Base-by-base conservation (phyloP, 192 early-diverging fungal genomes). In the Coemansia biformis region DNA sequence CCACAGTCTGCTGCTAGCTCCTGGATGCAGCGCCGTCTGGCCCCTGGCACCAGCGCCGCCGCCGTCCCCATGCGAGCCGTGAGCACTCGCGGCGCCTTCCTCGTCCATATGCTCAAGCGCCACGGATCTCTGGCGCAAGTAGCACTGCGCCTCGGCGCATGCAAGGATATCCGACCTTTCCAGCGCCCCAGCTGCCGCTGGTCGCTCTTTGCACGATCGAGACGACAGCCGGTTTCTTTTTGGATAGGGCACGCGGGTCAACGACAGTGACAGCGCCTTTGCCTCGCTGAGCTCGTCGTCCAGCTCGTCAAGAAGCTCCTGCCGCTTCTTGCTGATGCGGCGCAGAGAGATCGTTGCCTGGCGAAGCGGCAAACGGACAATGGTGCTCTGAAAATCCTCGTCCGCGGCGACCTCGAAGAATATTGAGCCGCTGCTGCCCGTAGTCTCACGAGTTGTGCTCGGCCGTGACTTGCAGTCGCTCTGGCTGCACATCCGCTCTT, bases 221-320 rank as follows among this genome's bases (percentile, higher is more conserved):
- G n/a, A n/a, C n/a, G n/a, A n/a, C n/a, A n/a, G n/a, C n/a, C n/a
- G n/a, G n/a, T n/a, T n/a, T n/a, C 54, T 48, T 8, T 45, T 35
- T 22, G 33, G 18, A 24, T 51, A 43, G 0, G 54, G 30, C 4
- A 38, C 19, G 5, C 59, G 59, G 38, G 51, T 52, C 21, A 70
- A 49, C 15, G 66, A 70, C 15, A 70, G 33, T 4, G 66, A 70
- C 31, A 70, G 19, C 28, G 59, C 59, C 55, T 70, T 70, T 29
- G 66, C 66, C 24, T 54, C 59, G n/a, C 57, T 58, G 19, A 70
- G 50, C 12, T 70, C 66, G 14, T 63, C 54, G 28, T 63, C 66
- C 39, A 70, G 19, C 31, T 70, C 59, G 19, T 70, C 66, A 8
- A 70, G 42, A 17, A 58, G 51, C 39, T 53, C 59, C 24, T 58